Percentiles rank a stretch among this genome's conserved stretches.
These are phyloP conservation scores for Pulveroboletus ravenelii DNA, from an alignment of 768 basidiomycete genomes.

Conservation along the genomic window DNA sequence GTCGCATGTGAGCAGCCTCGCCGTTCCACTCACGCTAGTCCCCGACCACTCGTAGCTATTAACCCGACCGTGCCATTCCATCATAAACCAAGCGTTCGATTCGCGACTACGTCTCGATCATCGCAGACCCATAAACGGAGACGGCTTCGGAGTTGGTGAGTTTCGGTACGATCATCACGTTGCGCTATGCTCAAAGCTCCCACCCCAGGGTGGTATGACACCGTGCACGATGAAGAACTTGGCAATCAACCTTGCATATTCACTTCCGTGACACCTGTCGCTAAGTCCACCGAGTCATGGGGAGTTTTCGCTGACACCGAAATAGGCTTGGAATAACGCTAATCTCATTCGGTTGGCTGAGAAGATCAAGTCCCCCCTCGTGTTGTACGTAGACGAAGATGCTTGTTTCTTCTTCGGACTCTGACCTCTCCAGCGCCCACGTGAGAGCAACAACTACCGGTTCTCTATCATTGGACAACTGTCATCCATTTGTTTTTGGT, in stretches of 20 bases:
- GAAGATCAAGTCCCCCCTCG: slow-evolving; percentile 93
- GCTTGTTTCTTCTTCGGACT: not conserved
- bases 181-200: not conserved
- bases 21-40: not conserved
- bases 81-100: slow-evolving; percentile 97
- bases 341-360: slow-evolving; percentile 93
- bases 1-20: slow-evolving; percentile 56
- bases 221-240: slow-evolving; percentile 74
- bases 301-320: slow-evolving; percentile 9
- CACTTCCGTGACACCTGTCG: slow-evolving; percentile 88
- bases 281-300: slow-evolving; percentile 14
- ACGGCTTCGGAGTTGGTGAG: slow-evolving; percentile 93
- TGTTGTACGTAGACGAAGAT: slow-evolving; percentile 60
- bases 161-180: slow-evolving; percentile 5
- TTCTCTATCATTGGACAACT: slow-evolving; percentile 87
- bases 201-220: slow-evolving; percentile 86
- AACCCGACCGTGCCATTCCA: slow-evolving; percentile 90
- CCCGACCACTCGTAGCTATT: slow-evolving; percentile 52
- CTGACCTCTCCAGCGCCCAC: slow-evolving; percentile 55
- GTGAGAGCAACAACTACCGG: slow-evolving; percentile 93
- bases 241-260: slow-evolving; percentile 92
- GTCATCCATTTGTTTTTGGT: slow-evolving; percentile 90
- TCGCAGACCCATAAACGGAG: slow-evolving; percentile 86
- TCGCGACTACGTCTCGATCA: slow-evolving; percentile 80
- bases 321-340: slow-evolving; percentile 92